Evolutionary conservation across 495 filamentous ascomycete genomes (phyloP).

Genomic region (Tetracladium marchalianum): DNA sequence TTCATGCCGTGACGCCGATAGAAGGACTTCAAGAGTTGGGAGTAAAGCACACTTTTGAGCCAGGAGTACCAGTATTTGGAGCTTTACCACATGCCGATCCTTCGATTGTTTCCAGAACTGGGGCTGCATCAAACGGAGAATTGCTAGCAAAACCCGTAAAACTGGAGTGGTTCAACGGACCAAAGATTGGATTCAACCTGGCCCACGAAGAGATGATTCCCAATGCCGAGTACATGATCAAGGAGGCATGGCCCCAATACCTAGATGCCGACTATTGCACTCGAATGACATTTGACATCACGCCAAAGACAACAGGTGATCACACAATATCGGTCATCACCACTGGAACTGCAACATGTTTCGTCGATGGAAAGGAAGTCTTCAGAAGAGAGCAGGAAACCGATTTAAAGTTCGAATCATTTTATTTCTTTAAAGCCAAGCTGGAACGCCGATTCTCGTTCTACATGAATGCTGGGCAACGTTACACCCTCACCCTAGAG

Average conservation of each 20-base stretch:
- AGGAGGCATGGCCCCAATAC: not conserved
- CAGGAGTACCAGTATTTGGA: not conserved
- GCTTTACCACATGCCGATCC: not conserved
- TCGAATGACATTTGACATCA: not conserved
- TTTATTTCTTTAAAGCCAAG: not conserved
- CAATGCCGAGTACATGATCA: not conserved
- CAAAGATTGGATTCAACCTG: not conserved
- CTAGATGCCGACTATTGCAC: not conserved
- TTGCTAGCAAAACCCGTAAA: not conserved
- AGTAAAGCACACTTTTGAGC: not conserved
- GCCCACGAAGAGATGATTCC: not conserved
- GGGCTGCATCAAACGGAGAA: not conserved
- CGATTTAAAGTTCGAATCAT: not conserved
- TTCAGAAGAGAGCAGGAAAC: not conserved
- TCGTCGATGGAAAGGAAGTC: not conserved
- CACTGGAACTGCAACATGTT: not conserved
- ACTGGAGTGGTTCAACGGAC: not conserved
- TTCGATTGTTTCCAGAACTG: not conserved
- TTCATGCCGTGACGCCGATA: slow-evolving; percentile 55
- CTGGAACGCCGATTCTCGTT: not conserved
- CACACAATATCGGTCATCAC: not conserved
- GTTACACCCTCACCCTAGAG: not conserved
- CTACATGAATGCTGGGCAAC: not conserved
- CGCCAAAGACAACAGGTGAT: not conserved
- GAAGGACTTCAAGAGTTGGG: slow-evolving; percentile 31